Percentiles rank a stretch among this genome's conserved stretches.
phyloP scores from a whole-genome alignment of 208 protist species.

The Trichomonas gallinae region DNA sequence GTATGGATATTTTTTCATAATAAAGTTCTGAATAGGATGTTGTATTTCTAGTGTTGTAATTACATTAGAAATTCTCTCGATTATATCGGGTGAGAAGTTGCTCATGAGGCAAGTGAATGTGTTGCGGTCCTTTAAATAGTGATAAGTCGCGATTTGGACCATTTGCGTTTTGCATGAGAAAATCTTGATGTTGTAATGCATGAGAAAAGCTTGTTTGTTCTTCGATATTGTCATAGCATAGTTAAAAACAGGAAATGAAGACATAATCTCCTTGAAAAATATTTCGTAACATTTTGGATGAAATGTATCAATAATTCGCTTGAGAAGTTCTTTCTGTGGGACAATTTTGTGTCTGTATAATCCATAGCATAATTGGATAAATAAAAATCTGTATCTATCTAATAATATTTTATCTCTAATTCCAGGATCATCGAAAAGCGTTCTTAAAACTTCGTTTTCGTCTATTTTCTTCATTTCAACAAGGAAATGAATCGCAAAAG shows the following conservation, averaged over 20 bases:
- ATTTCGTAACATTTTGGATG: neutral
- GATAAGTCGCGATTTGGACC: neutral
- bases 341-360: neutral
- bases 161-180: neutral
- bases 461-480: neutral
- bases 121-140: neutral
- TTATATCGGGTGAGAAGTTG: neutral
- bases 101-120: neutral
- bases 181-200: neutral
- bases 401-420: neutral
- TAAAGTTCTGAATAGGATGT: neutral
- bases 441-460: neutral
- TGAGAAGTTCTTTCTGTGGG: neutral
- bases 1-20: neutral
- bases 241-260: neutral
- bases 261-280: neutral
- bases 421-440: neutral
- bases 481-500: neutral
- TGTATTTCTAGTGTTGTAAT: neutral
- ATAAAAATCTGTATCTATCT: neutral
- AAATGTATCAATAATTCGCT: neutral
- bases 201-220: neutral
- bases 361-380: neutral
- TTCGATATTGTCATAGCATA: neutral
- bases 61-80: neutral